Evolutionary conservation across 257 asterid species (phyloP).

Genomic region (Plantago ovata): DNA sequence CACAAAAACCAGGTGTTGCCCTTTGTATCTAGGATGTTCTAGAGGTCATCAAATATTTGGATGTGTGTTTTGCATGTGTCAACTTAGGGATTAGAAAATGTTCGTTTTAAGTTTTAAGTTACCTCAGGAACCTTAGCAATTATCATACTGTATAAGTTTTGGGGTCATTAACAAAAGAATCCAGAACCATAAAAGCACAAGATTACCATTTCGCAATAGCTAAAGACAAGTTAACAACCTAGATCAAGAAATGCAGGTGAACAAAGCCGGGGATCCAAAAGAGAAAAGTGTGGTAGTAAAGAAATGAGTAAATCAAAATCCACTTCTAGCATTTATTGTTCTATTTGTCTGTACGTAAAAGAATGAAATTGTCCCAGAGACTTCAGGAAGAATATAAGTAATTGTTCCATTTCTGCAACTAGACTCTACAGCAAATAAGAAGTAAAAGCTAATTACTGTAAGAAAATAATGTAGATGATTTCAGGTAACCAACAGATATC

Average conservation of each 20-base stretch:
- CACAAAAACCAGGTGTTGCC: too few species aligned
- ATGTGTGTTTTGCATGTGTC: too few species aligned
- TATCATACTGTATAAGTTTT: too few species aligned
- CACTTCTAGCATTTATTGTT: background rate
- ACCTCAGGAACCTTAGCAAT: too few species aligned
- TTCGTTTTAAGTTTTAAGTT: too few species aligned
- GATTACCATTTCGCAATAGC: background rate
- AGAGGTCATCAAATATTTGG: too few species aligned
- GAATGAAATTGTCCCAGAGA: background rate
- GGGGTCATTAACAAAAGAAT: too few species aligned
- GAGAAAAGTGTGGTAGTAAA: background rate
- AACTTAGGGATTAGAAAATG: too few species aligned
- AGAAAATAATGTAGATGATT: background rate
- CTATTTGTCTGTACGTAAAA: background rate
- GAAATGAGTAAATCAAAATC: background rate
- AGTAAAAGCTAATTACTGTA: background rate
- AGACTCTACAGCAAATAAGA: background rate
- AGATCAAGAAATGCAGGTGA: background rate
- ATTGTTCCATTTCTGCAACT: background rate
- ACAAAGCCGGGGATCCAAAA: background rate
- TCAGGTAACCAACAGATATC: background rate
- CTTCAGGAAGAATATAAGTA: background rate
- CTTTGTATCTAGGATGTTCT: too few species aligned
- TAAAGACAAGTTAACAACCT: background rate
- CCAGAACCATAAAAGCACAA: background rate